Base-by-base conservation (phyloP, 2,329 filamentous ascomycete genomes). In the Emericellopsis cladophorae region DNA sequence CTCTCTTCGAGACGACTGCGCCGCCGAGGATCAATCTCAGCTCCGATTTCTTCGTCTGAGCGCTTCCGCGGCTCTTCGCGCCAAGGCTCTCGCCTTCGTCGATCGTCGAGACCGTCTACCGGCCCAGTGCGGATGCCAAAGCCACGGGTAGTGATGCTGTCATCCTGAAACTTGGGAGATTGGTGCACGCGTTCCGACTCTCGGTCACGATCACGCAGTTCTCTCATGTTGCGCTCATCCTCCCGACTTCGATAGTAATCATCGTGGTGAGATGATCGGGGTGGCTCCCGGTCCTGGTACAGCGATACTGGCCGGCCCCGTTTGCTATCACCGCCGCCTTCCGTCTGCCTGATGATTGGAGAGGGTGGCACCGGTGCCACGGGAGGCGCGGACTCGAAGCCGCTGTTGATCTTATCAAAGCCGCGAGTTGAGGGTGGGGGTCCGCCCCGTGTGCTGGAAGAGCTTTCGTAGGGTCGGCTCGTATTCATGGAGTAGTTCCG, bases 401-500 rank as follows among this genome's bases (percentile, higher is more conserved):
- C 66, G 55, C 21, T 73, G 70, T 74, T 74, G 46, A 84, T 74
- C 58, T 76, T 83, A 49, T 86, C 82, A 47, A 87, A 76, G 1
- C 79, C 82, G 49, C 81, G 68, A 4, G 77, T 84, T 5, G 79
- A 75, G 5, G 80, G 80, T 9, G 84, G 83, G 2, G 81, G 82
- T 0, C 72, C 68, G 26, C 70, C 56, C 21, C 60, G 52, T 6
- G 29, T 31, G n/a, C 11, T 11, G 11, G 11, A 22, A 32, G n/a
- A 14, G 34, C 48, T 54, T 12, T 70, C 67, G 43, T 65, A 61
- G 7, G 53, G 54, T 5, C 58, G 56, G 44, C 46, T 55, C 14
- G 48, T 51, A 38, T 51, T 57, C 26, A 48, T 49, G 39, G 63
- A 64, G 44, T 66, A 69, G 23, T 58, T 59, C 16, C 66, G 67